These are phyloP conservation scores for Magnolia kwangsiensis DNA, from an alignment of 164 flowering plant species.

Conservation along the genomic window DNA sequence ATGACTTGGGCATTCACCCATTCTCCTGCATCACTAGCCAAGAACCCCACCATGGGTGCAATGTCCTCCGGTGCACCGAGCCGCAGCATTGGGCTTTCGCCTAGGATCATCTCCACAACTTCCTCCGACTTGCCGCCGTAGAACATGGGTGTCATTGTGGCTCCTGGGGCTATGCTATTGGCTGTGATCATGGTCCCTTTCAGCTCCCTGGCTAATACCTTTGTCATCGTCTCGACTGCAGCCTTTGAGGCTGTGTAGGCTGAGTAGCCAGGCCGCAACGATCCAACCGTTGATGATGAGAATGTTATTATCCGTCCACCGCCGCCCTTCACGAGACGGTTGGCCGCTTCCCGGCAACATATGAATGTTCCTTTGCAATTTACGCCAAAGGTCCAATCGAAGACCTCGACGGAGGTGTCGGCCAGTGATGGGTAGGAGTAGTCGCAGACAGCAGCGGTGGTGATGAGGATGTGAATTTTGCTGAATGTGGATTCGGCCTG, in stretches of 20 bases:
- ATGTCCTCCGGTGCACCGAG: slow-evolving; percentile 50
- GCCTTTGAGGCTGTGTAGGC: slow-evolving; percentile 59
- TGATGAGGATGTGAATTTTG: slow-evolving; percentile 46
- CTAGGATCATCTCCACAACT: slow-evolving; percentile 25
- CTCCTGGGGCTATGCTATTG: slow-evolving; percentile 62
- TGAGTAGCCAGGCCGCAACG: slow-evolving; percentile 30
- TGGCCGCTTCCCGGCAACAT: slow-evolving; percentile 50
- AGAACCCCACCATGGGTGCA: slow-evolving; percentile 47
- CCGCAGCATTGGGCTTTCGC: slow-evolving; percentile 32
- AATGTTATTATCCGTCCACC: slow-evolving; percentile 48
- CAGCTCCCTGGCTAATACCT: slow-evolving; percentile 58
- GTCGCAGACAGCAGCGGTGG: slow-evolving; percentile 52
- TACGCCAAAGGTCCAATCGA: slow-evolving; percentile 38
- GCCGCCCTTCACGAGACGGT: slow-evolving; percentile 44
- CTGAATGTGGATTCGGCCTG: slow-evolving; percentile 41
- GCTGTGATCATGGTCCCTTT: slow-evolving; percentile 55
- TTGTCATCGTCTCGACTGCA: slow-evolving; percentile 60
- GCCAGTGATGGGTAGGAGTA: slow-evolving; percentile 38
- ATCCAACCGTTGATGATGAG: slow-evolving; percentile 37
- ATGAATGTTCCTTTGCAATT: slow-evolving; percentile 53
- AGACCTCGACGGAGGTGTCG: slow-evolving; percentile 40
- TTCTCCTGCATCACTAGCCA: slow-evolving; percentile 46
- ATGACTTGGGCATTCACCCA: slow-evolving; percentile 66
- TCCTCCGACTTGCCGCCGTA: slow-evolving; percentile 46
- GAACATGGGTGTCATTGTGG: slow-evolving; percentile 52